Evolutionary conservation across 2,329 filamentous ascomycete species (phyloP), one percentile per base, ranked within the genome.

Genomic region (Phaeophleospora eucalypticola): DNA sequence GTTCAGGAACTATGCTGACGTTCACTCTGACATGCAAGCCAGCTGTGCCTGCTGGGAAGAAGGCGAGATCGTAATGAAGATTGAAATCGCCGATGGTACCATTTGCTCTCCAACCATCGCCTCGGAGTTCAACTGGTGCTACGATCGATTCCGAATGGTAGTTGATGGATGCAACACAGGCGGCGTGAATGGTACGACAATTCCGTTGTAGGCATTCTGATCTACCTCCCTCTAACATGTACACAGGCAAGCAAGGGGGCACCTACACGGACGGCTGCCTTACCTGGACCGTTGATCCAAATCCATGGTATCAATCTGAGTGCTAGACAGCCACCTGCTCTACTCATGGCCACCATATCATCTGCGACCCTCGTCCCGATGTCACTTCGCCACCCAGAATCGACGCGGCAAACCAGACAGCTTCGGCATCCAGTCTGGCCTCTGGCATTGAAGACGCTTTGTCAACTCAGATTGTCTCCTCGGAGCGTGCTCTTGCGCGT

Each of bases 31-130:
- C n/a, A 29, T 27, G 6, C n/a, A n/a, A n/a, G n/a, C n/a, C n/a
- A n/a, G n/a, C n/a, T 16, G 36, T 4, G 10, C 29, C 14, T 16
- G 24, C 18, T 41, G 29, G 8, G 36, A 46, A 15, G 43, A 46
- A 20, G 43, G 43, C 38, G 33, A 16, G 12, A 42, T 49, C 21
- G 27, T 10, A 6, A 33, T 49, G 36, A 41, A 32, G n/a, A 39
- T 45, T 27, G 39, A 35, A 16, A 32, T 43, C 16, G 17, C 20
- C 6, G 21, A 29, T 2, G n/a, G 21, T 27, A 17, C n/a, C 15
- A 9, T 4, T 17, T 41, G 38, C 21, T 3, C 3, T 7, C 38
- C 38, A 16, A n/a, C 14, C 4, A 15, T 27, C 17, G 19, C 38
- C 12, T 17, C 16, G 20, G 24, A 20, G 4, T 41, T 32, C 12